Evolutionary conservation across 1,139 yeast genomes (phyloP), one percentile per base, ranked within the genome.

Genomic region (Lodderomyces oxycetoniae): DNA sequence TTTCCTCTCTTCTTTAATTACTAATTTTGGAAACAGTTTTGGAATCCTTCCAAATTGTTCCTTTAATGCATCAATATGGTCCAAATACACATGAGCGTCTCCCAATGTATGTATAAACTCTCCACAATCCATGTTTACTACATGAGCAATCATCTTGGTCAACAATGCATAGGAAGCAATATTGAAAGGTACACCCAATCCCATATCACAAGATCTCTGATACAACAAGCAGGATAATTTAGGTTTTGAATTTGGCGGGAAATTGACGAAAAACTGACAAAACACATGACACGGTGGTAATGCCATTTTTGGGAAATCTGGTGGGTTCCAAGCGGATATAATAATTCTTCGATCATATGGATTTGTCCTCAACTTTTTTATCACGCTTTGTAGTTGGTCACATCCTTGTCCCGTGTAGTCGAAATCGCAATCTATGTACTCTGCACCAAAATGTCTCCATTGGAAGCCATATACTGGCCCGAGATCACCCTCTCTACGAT

Each of bases 401-500:
- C 77, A 81, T 3, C 99, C 99, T 53, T 86, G 71, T 4, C 89
- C 91, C 0, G 82, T 55, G 51, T 91, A 91, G 56, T 91, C 94
- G 5, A 89, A 70, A 43, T 89, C 89, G 52, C 96, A 87, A 38
- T 86, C 88, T 27, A 53, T 67, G 56, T 91, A 91, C 45, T 82
- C 77, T 3, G 98, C 98, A 20, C 98, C 98, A 55, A 93, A 91
- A 58, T 93, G 98, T 51, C 99, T 77, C 99, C 99, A 91, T 60
- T 91, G 99, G 62, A 93, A 91, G 0, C 99, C 99, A 55, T 91
- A 91, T 3, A 91, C 96, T 1, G 99, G 98, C 1, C 99, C 99
- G 48, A 91, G 63, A 59, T 91, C 99, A 37, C 97, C 97, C 49
- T 79, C 96, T 42, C 91, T 71, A 51, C 96, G 78, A 39, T 85